Percentiles rank a stretch among this genome's conserved stretches.
Conservation (phyloP, 192 early-diverging fungal genomes). For the Ramicandelaber brevisporus region DNA sequence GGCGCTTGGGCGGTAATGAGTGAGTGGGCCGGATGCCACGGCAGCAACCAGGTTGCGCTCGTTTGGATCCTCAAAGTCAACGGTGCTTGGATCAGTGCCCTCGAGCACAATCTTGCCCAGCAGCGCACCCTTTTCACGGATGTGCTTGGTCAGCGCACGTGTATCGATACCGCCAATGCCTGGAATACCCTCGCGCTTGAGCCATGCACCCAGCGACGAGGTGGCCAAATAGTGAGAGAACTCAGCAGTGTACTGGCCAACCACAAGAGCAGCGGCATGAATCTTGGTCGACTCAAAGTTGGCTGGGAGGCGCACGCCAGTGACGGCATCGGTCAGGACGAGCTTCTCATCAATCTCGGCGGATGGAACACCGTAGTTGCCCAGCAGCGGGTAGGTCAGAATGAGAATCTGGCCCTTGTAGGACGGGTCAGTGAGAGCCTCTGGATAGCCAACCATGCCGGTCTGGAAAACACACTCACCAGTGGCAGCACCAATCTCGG, state of each 20-base stretch:
- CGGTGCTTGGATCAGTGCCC: constrained; percentile 8
- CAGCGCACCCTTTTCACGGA: constrained; percentile 69
- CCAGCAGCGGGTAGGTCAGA: constrained; percentile 88
- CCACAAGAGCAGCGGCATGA: constrained; percentile 76
- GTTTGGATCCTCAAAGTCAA: constrained; percentile 56
- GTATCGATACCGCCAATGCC: constrained; percentile 92
- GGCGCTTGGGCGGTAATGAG: constrained; percentile 43
- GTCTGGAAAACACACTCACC: constrained; percentile 99
- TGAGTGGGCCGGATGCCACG: constrained; percentile 66
- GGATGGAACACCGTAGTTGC: constrained; percentile 95
- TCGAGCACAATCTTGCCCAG: constrained; percentile 60
- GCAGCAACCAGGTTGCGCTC: constrained; percentile 77
- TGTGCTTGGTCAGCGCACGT: constrained; percentile 89
- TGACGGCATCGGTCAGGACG: too few relatives aligned
- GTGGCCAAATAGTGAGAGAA: constrained; percentile 81
- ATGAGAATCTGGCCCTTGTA: constrained; percentile 97
- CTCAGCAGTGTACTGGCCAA: constrained; percentile 76
- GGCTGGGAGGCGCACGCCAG: constrained; percentile 65
- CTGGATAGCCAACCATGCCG: constrained; percentile 99
- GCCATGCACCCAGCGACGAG: constrained; percentile 66
- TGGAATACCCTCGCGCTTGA: constrained; percentile 77
- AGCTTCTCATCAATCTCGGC: constrained; percentile 57
- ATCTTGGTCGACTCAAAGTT: constrained; percentile 93
- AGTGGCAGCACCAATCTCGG: constrained; percentile 54
- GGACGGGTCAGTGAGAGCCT: constrained; percentile 93